Base-by-base conservation (phyloP, 2,329 filamentous ascomycete species). In the Trichoderma sp. region DNA sequence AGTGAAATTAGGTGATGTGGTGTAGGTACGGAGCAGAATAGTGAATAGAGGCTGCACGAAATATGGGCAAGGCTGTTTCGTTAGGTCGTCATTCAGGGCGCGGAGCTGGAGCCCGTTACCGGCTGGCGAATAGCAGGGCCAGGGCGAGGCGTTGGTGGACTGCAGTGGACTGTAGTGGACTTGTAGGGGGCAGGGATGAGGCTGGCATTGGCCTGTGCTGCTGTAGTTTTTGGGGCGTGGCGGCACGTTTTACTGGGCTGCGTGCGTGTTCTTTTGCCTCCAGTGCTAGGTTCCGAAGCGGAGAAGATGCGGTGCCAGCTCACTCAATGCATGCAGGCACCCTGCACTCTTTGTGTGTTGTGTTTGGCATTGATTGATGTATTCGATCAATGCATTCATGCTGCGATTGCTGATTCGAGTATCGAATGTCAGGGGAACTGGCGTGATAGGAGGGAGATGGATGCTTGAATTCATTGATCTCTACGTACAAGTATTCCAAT, bases 41-140 rank as follows among this genome's bases (percentile, higher is more conserved):
- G 43, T 34, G 9, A 34, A 34, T 34, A 36, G 34, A 55, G 63
- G 43, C n/a, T 64, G 47, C n/a, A 66, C 57, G 64, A 28, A 67
- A 67, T 57, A 20, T 57, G 17, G 39, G 26, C 68, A 58, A 71
- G 68, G 68, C 68, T 39, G 68, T 30, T 70, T 64, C 43, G 63
- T 55, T 67, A 36, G 34, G 34, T 36, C 59, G 61, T 65, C 61
- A 71, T 39, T n/a, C 53, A 20, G 63, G 13, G 23, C 43, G 70
- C 58, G 55, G 70, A 71, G 70, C 70, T 68, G 64, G 70, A 20
- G 69, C 53, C 63, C 6, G 53, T 34, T 23, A 36, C 23, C 57
- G 20, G 64, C 57, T 58, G 30, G 57, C 70, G 70, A 71, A 71
- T 71, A 47, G 70, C 43, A 57, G 26, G 32, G 36, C 32, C 32